These are phyloP conservation scores for Flaveria floridana DNA, from an alignment of 140 eudicot genomes.

Conservation along the genomic window DNA sequence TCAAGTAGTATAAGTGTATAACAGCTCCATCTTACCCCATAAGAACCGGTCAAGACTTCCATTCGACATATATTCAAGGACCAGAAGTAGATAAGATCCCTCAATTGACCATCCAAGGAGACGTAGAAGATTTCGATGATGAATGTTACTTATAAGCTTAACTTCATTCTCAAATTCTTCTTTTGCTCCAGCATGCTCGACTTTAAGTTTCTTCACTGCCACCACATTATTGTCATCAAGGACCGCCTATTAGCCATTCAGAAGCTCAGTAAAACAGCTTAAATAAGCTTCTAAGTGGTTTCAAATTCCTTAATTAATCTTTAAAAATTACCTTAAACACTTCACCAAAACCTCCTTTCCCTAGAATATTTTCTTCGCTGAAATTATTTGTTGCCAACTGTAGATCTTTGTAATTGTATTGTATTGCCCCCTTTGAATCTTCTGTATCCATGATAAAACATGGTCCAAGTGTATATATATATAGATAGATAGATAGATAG, in stretches of 20 bases:
- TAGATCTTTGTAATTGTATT: slow-evolving; percentile 50
- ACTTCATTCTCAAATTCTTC: slow-evolving; percentile 63
- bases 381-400: slow-evolving; percentile 55
- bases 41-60: slow-evolving; percentile 65
- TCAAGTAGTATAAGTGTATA: background rate
- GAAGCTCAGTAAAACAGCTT: background rate
- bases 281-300: background rate
- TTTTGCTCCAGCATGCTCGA: slow-evolving; percentile 44
- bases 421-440: slow-evolving; percentile 50
- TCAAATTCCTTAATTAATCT: background rate
- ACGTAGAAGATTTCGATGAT: slow-evolving; percentile 65
- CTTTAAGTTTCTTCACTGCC: slow-evolving; percentile 60
- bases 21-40: slow-evolving; percentile 45
- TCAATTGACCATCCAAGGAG: slow-evolving; percentile 61
- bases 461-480: slow-evolving; percentile 10
- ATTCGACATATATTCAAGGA: slow-evolving; percentile 62
- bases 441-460: slow-evolving; percentile 37
- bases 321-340: slow-evolving; percentile 53
- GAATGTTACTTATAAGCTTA: slow-evolving; percentile 65
- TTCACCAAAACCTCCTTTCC: slow-evolving; percentile 72
- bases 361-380: slow-evolving; percentile 50
- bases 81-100: slow-evolving; percentile 58
- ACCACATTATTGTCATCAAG: slow-evolving; percentile 45
- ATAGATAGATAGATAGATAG: background rate
- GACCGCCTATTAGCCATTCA: slow-evolving; percentile 41